Conservation (phyloP, 805 yeast genomes). For the Yarrowia sp. region DNA sequence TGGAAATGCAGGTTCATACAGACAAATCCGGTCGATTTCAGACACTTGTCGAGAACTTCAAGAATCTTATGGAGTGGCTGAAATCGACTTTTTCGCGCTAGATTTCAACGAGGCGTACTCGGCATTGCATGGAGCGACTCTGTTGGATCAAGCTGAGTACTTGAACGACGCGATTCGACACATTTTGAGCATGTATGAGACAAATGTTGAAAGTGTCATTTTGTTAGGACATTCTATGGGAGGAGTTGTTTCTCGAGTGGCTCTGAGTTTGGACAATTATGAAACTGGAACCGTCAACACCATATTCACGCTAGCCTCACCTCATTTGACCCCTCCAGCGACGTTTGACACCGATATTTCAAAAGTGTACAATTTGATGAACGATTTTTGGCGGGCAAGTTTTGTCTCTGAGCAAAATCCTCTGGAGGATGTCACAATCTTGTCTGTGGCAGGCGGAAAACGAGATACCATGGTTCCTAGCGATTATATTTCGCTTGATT, state of each 20-base stretch:
- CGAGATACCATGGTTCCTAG: conserved; percentile 83
- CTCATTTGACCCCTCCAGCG: conserved; percentile 89
- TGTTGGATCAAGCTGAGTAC: conserved; percentile 91
- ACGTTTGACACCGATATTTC: conserved; percentile 88
- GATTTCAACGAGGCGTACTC: conserved; percentile 96
- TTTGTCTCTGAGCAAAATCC: conserved; percentile 49
- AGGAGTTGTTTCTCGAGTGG: conserved; percentile 85
- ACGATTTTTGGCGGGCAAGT: conserved; percentile 76
- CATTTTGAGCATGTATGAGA: conserved; percentile 65
- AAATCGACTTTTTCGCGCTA: conserved; percentile 80
- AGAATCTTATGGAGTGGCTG: conserved; percentile 30
- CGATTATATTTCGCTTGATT: conserved; percentile 75
- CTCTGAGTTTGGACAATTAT: conserved; percentile 78
- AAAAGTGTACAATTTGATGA: conserved; percentile 67
- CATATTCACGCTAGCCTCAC: conserved; percentile 81
- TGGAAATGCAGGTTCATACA: conserved; percentile 94
- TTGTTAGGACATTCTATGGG: conserved; percentile 96
- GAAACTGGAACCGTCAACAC: conserved; percentile 71
- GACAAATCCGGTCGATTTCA: conserved; percentile 47
- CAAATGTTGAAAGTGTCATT: conserved; percentile 53
- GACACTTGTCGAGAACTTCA: neutral
- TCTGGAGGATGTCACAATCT: conserved; percentile 57
- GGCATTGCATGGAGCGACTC: conserved; percentile 91
- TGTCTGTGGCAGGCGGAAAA: conserved; percentile 89
- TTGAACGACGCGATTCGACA: conserved; percentile 81